Evolutionary conservation across 73 alveolate species (phyloP), one percentile per base, ranked within the genome.

Genomic region (Tetrahymena malaccensis): DNA sequence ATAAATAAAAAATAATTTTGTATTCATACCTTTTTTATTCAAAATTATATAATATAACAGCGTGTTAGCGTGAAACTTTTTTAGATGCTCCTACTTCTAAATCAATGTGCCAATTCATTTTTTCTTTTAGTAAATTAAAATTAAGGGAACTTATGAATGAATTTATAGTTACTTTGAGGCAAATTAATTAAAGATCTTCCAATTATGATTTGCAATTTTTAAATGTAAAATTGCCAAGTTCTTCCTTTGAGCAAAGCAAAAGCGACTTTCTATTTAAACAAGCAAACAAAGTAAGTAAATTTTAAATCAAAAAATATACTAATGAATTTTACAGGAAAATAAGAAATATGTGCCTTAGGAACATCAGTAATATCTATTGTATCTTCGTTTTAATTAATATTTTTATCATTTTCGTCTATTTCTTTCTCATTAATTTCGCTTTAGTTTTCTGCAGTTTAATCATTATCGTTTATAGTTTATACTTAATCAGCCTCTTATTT

Each of bases 201-300:
- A 3, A 95, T 95, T 7, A 95, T 95, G 27, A 95, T 95, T 13
- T 94, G 85, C 93, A 95, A 57, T 55, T 95, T 95, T 95, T 95
- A 85, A 21, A 95, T 93, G 89, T 89, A 95, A 83, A 85, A 95
- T 22, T 89, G 38, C 85, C 93, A 85, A 25, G 93, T 93, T 35
- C 85, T 95, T 50, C 97, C 97, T 95, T 95, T 95, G 43, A 95
- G 37, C 34, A 95, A 44, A 31, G 97, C 97, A 95, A 85, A 95
- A 1, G 97, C 97, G 4, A 85, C 95, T 70, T 70, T 70, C 89
- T 70, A 17, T 70, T 70, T 27, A 70, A 33, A 0, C 17, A 25
- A 56, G n/a, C n/a, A n/a, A n/a, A n/a, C n/a, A n/a, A n/a, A n/a
- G n/a, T n/a, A 56, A 56, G 6, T 10, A 22, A 56, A 6, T 56